These are phyloP conservation scores for Scheffersomyces cryptocercus DNA, from an alignment of 1,139 yeast genomes.

Conservation along the genomic window DNA sequence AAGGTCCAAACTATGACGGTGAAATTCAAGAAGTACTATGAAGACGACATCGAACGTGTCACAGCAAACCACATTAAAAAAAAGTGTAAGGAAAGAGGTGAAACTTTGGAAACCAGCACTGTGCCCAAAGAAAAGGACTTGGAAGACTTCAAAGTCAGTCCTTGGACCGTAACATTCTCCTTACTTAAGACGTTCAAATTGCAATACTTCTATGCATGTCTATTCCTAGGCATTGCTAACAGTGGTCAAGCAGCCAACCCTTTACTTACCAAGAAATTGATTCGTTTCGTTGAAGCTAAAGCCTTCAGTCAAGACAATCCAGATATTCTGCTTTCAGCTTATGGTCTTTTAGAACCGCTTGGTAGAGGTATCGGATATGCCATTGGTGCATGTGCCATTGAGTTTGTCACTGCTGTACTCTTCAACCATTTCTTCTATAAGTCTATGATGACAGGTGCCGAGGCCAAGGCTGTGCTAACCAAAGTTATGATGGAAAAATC, in stretches of 20 bases:
- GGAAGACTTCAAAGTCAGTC: constrained; percentile 22
- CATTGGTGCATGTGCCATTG: constrained; percentile 27
- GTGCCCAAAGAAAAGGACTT: constrained; percentile 25
- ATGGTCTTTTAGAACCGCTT: constrained; percentile 14
- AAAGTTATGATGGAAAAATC: constrained; percentile 69
- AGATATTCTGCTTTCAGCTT: constrained; percentile 6
- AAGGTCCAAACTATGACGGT: constrained; percentile 49
- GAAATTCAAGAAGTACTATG: constrained; percentile 31
- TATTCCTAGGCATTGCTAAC: constrained; percentile 41
- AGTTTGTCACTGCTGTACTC: constrained; percentile 20
- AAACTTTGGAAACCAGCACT: constrained; percentile 15
- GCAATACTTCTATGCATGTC: constrained; percentile 50
- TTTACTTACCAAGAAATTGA: constrained; percentile 39
- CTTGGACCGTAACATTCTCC: constrained; percentile 14
- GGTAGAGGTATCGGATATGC: constrained; percentile 42
- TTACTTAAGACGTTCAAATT: constrained; percentile 50
- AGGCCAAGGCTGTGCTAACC: constrained; percentile 64
- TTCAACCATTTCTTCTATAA: constrained; percentile 33
- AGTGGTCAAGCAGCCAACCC: constrained; percentile 54
- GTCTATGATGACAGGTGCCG: constrained; percentile 55
- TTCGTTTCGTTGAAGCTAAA: constrained; percentile 34
- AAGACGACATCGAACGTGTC: constrained; percentile 31
- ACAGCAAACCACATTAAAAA: constrained; percentile 16
- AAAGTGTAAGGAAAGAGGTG: constrained; percentile 23
- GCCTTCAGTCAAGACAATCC: too few relatives aligned